These are phyloP conservation scores for Nannochloropsis salina DNA, from an alignment of 108 stramenopile genomes.

Conservation along the genomic window DNA sequence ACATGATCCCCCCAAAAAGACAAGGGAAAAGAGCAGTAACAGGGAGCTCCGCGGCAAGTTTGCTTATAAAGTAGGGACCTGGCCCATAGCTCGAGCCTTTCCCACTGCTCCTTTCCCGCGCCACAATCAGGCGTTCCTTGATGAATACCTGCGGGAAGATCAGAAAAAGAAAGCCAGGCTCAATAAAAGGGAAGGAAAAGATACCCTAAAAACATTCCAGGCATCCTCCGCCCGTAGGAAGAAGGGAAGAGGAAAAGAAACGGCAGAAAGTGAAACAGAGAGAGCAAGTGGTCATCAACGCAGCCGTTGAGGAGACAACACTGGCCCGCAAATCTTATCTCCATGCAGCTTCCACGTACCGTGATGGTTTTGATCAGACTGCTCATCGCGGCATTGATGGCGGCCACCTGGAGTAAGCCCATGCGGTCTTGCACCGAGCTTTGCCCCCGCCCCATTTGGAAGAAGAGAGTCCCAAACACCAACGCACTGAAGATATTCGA, in stretches of 20 bases:
- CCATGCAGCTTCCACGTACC: neutral
- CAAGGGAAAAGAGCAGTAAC: conserved; percentile 67
- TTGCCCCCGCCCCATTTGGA: conserved; percentile 35
- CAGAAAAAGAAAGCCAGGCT: neutral
- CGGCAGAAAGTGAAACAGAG: neutral
- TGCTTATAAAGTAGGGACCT: conserved; percentile 80
- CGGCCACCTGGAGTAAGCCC: conserved; percentile 47
- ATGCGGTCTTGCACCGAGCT: conserved; percentile 40
- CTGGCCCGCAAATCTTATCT: too few species aligned
- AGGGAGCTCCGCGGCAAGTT: conserved; percentile 85
- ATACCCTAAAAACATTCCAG: neutral
- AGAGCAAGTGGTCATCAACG: neutral
- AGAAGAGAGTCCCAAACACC: conserved; percentile 45
- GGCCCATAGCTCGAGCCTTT: conserved; percentile 63
- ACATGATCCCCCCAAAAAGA: conserved; percentile 72
- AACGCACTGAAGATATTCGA: conserved; percentile 37
- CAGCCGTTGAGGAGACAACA: too few species aligned
- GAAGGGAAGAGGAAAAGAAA: neutral
- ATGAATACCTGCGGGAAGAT: conserved; percentile 30
- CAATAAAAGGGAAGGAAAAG: neutral
- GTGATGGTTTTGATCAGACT: conserved; percentile 37
- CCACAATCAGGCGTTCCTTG: conserved; percentile 35
- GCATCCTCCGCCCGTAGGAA: neutral
- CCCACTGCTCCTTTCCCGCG: conserved; percentile 6
- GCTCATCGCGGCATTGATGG: conserved; percentile 46